Evolutionary conservation across 2,329 filamentous ascomycete species (phyloP).

Genomic region (Colletotrichum noveboracense): DNA sequence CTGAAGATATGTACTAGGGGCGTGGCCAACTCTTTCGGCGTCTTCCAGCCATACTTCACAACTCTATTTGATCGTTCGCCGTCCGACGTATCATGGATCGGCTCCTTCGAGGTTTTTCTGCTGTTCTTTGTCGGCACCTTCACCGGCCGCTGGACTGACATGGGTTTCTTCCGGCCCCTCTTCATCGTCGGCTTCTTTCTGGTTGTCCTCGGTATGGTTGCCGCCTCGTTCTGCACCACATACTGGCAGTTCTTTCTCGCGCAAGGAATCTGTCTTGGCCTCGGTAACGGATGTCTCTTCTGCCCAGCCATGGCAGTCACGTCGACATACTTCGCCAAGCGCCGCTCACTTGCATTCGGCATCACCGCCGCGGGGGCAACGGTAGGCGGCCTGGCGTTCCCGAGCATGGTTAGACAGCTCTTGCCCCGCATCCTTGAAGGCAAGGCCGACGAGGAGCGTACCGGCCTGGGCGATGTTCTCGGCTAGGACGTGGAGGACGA

Average conservation of each 20-base stretch:
- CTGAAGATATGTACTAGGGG: conserved; percentile 43
- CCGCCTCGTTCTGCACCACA: conserved; percentile 42
- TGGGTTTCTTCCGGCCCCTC: conserved; percentile 53
- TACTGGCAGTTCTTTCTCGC: conserved; percentile 63
- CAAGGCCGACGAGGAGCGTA: conserved; percentile 67
- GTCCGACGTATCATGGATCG: conserved; percentile 60
- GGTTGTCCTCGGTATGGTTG: conserved; percentile 52
- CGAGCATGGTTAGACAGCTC: conserved; percentile 60
- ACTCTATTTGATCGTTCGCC: conserved; percentile 40
- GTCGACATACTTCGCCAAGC: conserved; percentile 67
- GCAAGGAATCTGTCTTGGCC: conserved; percentile 59
- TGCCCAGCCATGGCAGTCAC: conserved; percentile 68
- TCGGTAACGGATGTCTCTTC: conserved; percentile 68
- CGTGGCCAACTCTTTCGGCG: conserved; percentile 59
- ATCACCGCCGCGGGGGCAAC: conserved; percentile 65
- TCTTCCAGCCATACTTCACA: conserved; percentile 60
- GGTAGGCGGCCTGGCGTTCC: conserved; percentile 61
- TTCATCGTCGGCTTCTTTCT: conserved; percentile 45
- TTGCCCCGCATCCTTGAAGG: conserved; percentile 66
- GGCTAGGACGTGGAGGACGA: conserved; percentile 63
- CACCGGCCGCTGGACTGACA: conserved; percentile 58
- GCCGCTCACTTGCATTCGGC: conserved; percentile 65
- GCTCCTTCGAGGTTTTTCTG: conserved; percentile 58
- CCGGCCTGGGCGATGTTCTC: conserved; percentile 69
- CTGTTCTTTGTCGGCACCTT: conserved; percentile 61